Evolutionary conservation across 257 asterid genomes (phyloP).

Genomic region (Jaltomata sinuosa): DNA sequence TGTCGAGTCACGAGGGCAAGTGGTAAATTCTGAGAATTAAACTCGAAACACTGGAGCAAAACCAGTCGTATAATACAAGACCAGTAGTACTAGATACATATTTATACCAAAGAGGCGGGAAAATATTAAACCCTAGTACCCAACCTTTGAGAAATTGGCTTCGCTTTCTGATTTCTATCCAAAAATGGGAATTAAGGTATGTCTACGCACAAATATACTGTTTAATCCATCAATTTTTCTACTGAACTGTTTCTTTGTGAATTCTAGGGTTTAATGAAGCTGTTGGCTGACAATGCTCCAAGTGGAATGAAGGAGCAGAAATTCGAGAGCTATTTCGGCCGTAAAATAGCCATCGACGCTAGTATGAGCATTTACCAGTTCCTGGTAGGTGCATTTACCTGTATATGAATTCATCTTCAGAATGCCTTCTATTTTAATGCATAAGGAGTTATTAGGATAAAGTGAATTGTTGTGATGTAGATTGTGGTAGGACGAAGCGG

Average conservation of each 20-base stretch:
- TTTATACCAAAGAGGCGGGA: conserved; percentile 7
- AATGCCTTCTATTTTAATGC: neutral
- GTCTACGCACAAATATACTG: neutral
- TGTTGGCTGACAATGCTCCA: conserved; percentile 92
- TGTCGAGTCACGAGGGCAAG: neutral
- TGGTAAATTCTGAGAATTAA: neutral
- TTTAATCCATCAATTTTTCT: neutral
- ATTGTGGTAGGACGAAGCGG: conserved; percentile 94
- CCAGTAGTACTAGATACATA: neutral
- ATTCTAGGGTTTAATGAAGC: conserved; percentile 88
- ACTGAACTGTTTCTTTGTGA: neutral
- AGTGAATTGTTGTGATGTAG: conserved; percentile 28
- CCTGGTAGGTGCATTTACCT: conserved; percentile 40
- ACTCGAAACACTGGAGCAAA: neutral
- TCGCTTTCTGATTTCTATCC: neutral
- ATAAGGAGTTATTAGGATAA: neutral
- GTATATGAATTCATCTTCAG: neutral
- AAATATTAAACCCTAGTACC: conserved; percentile 5
- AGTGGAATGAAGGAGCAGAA: conserved; percentile 87
- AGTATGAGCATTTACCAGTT: conserved; percentile 99
- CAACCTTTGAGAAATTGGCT: neutral
- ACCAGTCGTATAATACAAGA: neutral
- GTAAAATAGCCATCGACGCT: conserved; percentile 95
- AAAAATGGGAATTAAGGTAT: conserved; percentile 31
- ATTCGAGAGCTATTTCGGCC: conserved; percentile 92